These are phyloP conservation scores for Craterostigma plantagineum DNA, from an alignment of 257 asterid genomes.

Conservation along the genomic window DNA sequence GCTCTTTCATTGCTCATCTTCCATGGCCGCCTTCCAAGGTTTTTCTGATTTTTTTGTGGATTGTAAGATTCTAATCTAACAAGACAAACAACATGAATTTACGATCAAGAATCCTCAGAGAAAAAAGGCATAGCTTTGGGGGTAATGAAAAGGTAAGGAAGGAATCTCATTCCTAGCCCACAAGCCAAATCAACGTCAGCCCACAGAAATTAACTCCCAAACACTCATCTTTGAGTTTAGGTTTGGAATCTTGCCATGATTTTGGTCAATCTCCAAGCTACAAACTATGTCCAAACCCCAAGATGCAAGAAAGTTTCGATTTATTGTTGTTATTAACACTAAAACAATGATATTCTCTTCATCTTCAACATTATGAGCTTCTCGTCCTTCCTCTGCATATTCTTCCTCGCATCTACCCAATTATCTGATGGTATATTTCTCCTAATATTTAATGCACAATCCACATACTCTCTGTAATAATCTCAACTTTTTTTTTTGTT, in stretches of 20 bases:
- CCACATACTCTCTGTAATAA: too few relatives aligned
- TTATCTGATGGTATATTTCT: slow-evolving; percentile 25
- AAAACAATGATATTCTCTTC: too few relatives aligned
- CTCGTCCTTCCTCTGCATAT: slow-evolving; percentile 11
- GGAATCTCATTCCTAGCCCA: slow-evolving; percentile 40
- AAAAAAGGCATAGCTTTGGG: slow-evolving; percentile 14
- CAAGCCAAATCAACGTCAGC: slow-evolving; percentile 6
- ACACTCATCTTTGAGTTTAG: slow-evolving; percentile 20
- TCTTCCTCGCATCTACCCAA: slow-evolving; percentile 14
- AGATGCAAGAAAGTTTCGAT: slow-evolving; percentile 8
- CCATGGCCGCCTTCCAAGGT: too few relatives aligned
- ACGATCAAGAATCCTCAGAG: slow-evolving; percentile 16
- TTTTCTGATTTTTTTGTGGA: too few relatives aligned
- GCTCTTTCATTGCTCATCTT: too few relatives aligned
- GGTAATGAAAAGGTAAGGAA: slow-evolving; percentile 17
- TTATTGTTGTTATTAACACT: neutral
- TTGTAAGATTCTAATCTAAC: too few relatives aligned
- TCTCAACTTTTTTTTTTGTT: too few relatives aligned
- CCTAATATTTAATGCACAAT: too few relatives aligned
- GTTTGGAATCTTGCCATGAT: slow-evolving; percentile 37
- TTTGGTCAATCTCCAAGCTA: slow-evolving; percentile 10
- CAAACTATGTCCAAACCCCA: slow-evolving; percentile 21
- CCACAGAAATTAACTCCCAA: slow-evolving; percentile 1
- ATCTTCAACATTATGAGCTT: slow-evolving; percentile 19
- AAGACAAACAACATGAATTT: too few relatives aligned